phyloP scores from a whole-genome alignment of 306 rosid genomes.

The Mucuna pruriens region DNA sequence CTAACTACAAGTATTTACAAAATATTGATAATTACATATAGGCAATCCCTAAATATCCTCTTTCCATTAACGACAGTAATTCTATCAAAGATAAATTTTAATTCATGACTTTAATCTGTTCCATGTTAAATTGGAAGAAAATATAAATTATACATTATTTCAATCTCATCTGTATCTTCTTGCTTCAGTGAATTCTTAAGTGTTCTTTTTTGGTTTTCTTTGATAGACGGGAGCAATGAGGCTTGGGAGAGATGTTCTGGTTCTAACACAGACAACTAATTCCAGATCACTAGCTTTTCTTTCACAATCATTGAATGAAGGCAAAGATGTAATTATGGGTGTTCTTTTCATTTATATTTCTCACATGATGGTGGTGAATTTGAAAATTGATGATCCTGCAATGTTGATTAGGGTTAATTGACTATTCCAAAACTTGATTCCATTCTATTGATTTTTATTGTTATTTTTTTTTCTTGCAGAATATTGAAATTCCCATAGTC shows the following conservation, averaged over 20 bases:
- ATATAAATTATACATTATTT: not conserved
- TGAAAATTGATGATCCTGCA: not conserved
- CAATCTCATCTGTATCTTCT: constrained; percentile 15
- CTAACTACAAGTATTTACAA: not conserved
- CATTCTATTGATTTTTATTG: constrained; percentile 6
- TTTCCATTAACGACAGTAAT: not conserved
- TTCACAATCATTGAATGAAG: constrained; percentile 66
- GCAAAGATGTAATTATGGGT: constrained; percentile 51
- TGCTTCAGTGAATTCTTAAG: constrained; percentile 22
- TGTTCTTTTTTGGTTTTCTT: constrained; percentile 13
- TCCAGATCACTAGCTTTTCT: constrained; percentile 69
- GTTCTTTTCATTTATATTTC: not conserved
- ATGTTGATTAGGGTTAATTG: not conserved
- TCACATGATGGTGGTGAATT: not conserved
- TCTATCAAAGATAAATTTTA: not conserved
- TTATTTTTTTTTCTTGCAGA: constrained; percentile 46
- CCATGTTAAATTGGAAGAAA: constrained; percentile 20
- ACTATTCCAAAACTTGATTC: not conserved
- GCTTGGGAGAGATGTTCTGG: constrained; percentile 64
- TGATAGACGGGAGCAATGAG: constrained; percentile 69
- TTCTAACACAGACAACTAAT: constrained; percentile 60
- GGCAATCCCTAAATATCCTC: not conserved
- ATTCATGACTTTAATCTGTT: constrained; percentile 10
- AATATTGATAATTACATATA: too few species aligned
- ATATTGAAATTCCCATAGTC: constrained; percentile 66